Evolutionary conservation across 371 early-diverging fungal species (phyloP).

Genomic region (Batkoa obscura): DNA sequence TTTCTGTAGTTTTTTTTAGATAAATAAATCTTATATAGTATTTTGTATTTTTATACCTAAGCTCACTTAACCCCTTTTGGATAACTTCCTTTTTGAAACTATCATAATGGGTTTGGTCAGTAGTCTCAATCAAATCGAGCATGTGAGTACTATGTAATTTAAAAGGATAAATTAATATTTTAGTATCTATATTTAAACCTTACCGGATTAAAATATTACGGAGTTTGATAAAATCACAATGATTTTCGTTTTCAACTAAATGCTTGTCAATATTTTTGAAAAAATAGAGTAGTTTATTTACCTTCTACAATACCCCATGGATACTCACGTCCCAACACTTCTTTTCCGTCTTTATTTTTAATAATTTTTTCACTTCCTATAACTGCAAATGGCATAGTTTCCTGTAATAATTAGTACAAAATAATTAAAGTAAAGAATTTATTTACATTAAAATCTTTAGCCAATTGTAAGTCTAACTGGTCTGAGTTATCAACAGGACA

Average conservation of each 20-base stretch:
- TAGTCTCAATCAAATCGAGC: conserved; percentile 77
- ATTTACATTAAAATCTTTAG: conserved; percentile 42
- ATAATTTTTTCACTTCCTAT: conserved; percentile 85
- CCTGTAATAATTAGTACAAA: conserved; percentile 14
- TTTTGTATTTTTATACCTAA: too few relatives aligned
- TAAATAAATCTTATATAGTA: too few relatives aligned
- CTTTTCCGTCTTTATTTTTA: conserved; percentile 44
- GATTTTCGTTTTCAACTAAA: conserved; percentile 67
- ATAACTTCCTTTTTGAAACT: conserved; percentile 39
- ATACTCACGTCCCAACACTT: conserved; percentile 79
- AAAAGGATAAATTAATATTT: conserved; percentile 1
- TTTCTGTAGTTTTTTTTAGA: conserved; percentile 14
- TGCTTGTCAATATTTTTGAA: not conserved
- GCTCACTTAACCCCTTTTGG: not conserved
- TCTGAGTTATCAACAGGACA: conserved; percentile 80
- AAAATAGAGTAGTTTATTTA: not conserved
- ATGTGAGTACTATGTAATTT: conserved; percentile 50
- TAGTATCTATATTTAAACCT: not conserved
- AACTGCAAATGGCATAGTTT: conserved; percentile 87
- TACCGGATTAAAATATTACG: conserved; percentile 67
- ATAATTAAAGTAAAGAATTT: not conserved
- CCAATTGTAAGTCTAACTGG: conserved; percentile 5
- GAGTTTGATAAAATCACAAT: conserved; percentile 86
- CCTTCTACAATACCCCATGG: conserved; percentile 83
- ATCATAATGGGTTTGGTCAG: conserved; percentile 87